Evolutionary conservation across 176 grass and related monocot species (phyloP), one percentile per base, ranked within the genome.

Genomic region (Musa troglodytarum): DNA sequence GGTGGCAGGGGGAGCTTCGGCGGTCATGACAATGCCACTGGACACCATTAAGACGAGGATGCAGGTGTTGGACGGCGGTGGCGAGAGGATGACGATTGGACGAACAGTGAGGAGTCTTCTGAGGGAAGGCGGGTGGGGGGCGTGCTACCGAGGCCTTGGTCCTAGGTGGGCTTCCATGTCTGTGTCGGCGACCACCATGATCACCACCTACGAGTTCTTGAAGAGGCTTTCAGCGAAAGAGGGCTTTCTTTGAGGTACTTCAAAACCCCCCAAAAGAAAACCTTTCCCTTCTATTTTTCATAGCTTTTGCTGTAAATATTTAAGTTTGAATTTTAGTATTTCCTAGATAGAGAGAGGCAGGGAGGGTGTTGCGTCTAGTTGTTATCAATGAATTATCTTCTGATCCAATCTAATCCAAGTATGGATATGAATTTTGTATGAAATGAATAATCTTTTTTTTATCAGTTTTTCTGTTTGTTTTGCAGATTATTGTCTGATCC

Each of bases 11-110:
- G 86, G 86, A 21, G 91, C 91, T 8, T 56, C 95, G 3, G 95
- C 91, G 2, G 82, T 92, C 12, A 88, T 99, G 1, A 99, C 95
- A 75, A 94, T 99, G 95, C 95, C 95, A 51, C 76, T 99, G 34
- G 95, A 99, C 87, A 99, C 95, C 10, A 81, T 99, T 54, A 99
- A 94, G 88, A 99, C 95, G 69, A 82, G 95, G 53, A 78, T 99
- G 17, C 95, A 99, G 81, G 95, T 99, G 29, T 89, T 94, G 84
- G 95, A 94, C 19, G 68, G 56, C 20, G 54, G 84, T 9, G 82
- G 81, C 1, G 83, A 63, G 21, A 68, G 86, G 19, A 73, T 62
- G 49, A 87, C 90, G 11, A 78, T 99, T 23, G 83, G 72, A 14
- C 84, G 80, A 76, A 94, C 90, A 50, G 77, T 92, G 58, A 85